phyloP scores from a whole-genome alignment of 2,329 filamentous ascomycete species.

The Neospermospora avenae region DNA sequence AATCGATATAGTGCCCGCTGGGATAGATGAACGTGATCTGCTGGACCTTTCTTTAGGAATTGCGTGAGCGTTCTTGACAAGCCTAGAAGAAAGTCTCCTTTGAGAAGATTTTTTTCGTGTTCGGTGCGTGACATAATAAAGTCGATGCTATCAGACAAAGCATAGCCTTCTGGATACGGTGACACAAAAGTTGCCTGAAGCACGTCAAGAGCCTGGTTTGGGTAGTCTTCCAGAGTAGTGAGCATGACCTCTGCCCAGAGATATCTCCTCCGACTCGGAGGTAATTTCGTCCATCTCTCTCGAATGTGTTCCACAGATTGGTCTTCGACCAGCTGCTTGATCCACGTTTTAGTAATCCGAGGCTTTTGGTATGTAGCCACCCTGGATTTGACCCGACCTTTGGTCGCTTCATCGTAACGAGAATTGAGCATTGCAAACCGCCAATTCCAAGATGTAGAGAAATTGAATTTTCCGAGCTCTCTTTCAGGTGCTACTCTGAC shows the following conservation, averaged over 20 bases:
- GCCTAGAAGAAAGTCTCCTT: background rate
- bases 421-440: conserved; percentile 16
- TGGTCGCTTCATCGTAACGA: conserved; percentile 5
- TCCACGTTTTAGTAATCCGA: background rate
- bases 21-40: conserved; percentile 8
- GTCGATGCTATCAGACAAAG: conserved; percentile 25
- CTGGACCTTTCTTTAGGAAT: conserved; percentile 8
- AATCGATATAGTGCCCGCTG: background rate
- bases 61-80: background rate
- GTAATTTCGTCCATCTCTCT: conserved; percentile 12
- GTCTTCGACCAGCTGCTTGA: background rate
- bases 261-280: background rate
- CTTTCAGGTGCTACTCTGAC: conserved; percentile 5
- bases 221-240: conserved; percentile 16
- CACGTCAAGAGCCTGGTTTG: conserved; percentile 24
- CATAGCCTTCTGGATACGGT: conserved; percentile 22
- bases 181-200: conserved; percentile 24
- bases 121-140: conserved; percentile 25
- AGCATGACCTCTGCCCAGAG: conserved; percentile 27
- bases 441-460: conserved; percentile 10
- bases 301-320: conserved; percentile 2
- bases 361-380: background rate
- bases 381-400: background rate
- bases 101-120: background rate
- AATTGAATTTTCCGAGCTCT: background rate